Base-by-base conservation (phyloP, 2,329 filamentous ascomycete genomes). In the Nemania abortiva region DNA sequence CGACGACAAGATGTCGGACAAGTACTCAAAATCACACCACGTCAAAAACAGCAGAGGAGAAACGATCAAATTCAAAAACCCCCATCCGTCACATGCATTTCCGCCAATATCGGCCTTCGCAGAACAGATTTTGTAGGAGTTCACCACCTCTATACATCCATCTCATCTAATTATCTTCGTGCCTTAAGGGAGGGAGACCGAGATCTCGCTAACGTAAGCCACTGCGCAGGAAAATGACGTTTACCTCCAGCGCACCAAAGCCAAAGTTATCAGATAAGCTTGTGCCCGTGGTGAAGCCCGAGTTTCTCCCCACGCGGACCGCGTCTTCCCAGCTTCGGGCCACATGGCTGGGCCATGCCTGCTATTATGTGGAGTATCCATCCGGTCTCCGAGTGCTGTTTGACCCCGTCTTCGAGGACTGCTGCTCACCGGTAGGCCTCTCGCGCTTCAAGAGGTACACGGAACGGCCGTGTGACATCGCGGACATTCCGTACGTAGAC, bases 331-430 rank as follows among this genome's bases (percentile, higher is more conserved):
- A 87, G 49, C 86, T 98, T 27, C 90, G 94, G 63, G 93, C 95
- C 39, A 98, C 95, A 49, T 98, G 95, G 95, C 89, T 98, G 2
- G 95, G 95, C 42, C 95, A 98, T 80, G 95, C 95, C 3, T 97
- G 94, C 83, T 97, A 94, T 83, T 95, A 93, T 76, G 89, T 97
- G 74, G 95, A 98, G 80, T 98, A 95, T 76, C 94, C 94, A 1
- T 87, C 88, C 15, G 95, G 95, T 0, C 84, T 98, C 62, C 90
- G 95, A 63, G 93, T 97, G 3, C 88, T 98, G 3, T 98, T 97
- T 79, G 95, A 98, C 77, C 95, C 95, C 1, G 95, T 98, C 39
- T 97, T 98, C 73, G 93, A 95, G 78, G 89, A 94, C 71, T 90
- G 93, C 74, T 98, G 95, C 82, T 90, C 91, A 34, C 95, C 95